These are phyloP conservation scores for Pilatotrama ljubarskyi DNA, from an alignment of 768 basidiomycete species.

Conservation along the genomic window DNA sequence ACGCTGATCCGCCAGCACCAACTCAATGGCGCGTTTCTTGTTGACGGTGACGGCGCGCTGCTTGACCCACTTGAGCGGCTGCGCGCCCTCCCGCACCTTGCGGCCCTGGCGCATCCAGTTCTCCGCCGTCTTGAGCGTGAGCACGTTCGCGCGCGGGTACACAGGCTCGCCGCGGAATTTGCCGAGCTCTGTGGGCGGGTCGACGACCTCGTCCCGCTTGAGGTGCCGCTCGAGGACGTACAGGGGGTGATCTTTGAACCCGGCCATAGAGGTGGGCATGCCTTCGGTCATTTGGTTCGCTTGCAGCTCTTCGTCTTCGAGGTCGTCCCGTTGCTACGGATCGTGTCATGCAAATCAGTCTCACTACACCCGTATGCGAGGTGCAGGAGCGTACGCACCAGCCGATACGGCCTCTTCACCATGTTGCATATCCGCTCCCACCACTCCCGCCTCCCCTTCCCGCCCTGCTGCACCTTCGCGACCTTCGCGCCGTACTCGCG, in stretches of 20 bases:
- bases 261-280: constrained; percentile 88
- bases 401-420: constrained; percentile 73
- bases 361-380: no score
- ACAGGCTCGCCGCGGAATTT: constrained; percentile 93
- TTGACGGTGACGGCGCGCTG: constrained; percentile 79
- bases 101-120: constrained; percentile 94
- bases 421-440: constrained; percentile 71
- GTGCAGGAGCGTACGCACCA: constrained; percentile 54
- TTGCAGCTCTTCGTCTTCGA: constrained; percentile 89
- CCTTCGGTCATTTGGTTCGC: constrained; percentile 78
- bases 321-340: constrained; percentile 83
- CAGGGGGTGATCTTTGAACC: constrained; percentile 96
- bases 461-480: constrained; percentile 73
- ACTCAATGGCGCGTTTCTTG: constrained; percentile 70
- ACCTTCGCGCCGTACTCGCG: constrained; percentile 78
- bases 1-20: constrained; percentile 46
- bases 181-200: constrained; percentile 80
- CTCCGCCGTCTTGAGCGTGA: constrained; percentile 87
- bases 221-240: constrained; percentile 49
- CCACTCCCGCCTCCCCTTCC: constrained; percentile 76
- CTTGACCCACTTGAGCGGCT: constrained; percentile 91
- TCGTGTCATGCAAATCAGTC: background rate
- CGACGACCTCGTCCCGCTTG: constrained; percentile 81
- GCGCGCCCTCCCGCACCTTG: constrained; percentile 65
- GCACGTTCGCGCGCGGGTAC: constrained; percentile 79